Evolutionary conservation across 805 yeast genomes (phyloP), one percentile per base, ranked within the genome.

Genomic region (Teunomyces barrocoloradensis): DNA sequence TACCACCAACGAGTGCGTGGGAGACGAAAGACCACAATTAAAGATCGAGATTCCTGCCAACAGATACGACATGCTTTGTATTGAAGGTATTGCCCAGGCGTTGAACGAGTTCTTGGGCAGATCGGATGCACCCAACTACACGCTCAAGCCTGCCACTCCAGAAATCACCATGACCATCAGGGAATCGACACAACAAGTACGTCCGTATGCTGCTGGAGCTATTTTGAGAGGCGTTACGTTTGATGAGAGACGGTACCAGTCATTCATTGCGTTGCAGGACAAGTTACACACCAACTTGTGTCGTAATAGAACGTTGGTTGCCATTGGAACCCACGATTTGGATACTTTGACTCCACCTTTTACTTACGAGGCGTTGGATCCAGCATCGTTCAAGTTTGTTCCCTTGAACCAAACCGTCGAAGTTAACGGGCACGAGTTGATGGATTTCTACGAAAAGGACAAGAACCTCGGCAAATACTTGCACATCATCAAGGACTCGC

Each of bases 31-130:
- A 68, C 97, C 99, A n/a, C 95, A 92, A 70, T 79, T 89, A 60
- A 94, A 94, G 73, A 89, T 94, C 61, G 99, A 94, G 69, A 84
- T 95, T 54, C 97, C 97, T 49, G 99, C 99, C 53, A 94, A 94
- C 74, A 87, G 99, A 77, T 95, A 94, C 64, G 99, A 94, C 68
- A 83, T 94, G 91, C 82, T 94, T 55, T 95, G 99, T 76, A 87
- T 90, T 58, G 99, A 94, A 72, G 99, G 99, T 64, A 90, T 94
- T 68, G 90, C 97, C 1, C 95, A 89, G 64, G 92, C 98, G 1
- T 75, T 94, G 64, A 90, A 90, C 61, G 95, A 91, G 65, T 94
- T 88, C 64, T 76, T 92, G 59, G 96, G 95, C 32, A 81, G 80
- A 50, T 58, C 67, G 5, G 64, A 70, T 42, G 74, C 86, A 37